Evolutionary conservation across 495 filamentous ascomycete species (phyloP).

Genomic region (Lepraria neglecta): DNA sequence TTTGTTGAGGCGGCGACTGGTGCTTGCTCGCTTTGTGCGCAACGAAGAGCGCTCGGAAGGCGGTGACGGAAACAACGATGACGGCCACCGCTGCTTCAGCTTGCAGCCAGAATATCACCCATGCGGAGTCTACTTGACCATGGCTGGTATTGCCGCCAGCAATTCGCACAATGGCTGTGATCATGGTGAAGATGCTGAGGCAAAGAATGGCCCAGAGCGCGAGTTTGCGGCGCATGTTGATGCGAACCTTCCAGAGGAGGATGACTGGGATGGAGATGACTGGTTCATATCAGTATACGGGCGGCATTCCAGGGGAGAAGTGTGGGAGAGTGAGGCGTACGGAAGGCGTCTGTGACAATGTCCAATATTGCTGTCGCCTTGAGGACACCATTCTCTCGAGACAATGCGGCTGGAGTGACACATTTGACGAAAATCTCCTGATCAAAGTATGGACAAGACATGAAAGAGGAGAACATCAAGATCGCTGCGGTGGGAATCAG

Average conservation of each 20-base stretch:
- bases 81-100: constrained; percentile 24
- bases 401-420: constrained; percentile 12
- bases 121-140: constrained; percentile 22
- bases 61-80: constrained; percentile 19
- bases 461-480: constrained; percentile 19
- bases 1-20: constrained; percentile 13
- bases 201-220: constrained; percentile 23
- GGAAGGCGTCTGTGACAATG: constrained; percentile 20
- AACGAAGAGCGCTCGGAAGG: constrained; percentile 24
- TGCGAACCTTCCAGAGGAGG: constrained; percentile 24
- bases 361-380: constrained; percentile 19
- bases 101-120: constrained; percentile 26
- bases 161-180: constrained; percentile 22
- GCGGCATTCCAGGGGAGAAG: neutral
- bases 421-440: constrained; percentile 22
- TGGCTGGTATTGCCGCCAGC: constrained; percentile 17
- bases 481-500: constrained; percentile 17
- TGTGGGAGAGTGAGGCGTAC: neutral
- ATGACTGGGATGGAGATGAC: constrained; percentile 25
- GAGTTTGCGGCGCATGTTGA: constrained; percentile 20
- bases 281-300: neutral
- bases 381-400: constrained; percentile 16
- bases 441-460: constrained; percentile 22
- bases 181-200: constrained; percentile 25
- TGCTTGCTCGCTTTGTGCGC: constrained; percentile 9